Conservation (phyloP, 129 eudicot genomes). For the Chrysanthemum seticuspe region DNA sequence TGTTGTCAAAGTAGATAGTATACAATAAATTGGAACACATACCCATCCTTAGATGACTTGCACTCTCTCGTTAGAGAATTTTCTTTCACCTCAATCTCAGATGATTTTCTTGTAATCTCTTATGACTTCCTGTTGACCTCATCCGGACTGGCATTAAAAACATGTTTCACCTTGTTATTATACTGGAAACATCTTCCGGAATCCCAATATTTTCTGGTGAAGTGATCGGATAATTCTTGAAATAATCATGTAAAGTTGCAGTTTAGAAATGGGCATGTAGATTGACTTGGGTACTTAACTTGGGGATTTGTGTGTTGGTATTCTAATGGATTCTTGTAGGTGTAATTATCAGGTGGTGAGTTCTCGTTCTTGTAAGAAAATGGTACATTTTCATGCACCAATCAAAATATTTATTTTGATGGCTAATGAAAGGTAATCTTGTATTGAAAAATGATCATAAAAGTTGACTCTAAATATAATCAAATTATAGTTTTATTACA, state of each 20-base stretch:
- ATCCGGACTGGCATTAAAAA: too few relatives aligned
- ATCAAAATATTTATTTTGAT: neutral
- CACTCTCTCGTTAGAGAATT: too few relatives aligned
- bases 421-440: too few relatives aligned
- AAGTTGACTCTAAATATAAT: too few relatives aligned
- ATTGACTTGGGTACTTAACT: neutral
- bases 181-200: slow-evolving; percentile 66
- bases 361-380: slow-evolving; percentile 41
- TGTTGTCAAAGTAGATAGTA: too few relatives aligned
- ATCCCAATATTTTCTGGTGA: slow-evolving; percentile 70
- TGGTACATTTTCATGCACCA: slow-evolving; percentile 32
- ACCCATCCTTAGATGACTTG: too few relatives aligned
- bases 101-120: too few relatives aligned
- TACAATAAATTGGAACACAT: too few relatives aligned
- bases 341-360: slow-evolving; percentile 31
- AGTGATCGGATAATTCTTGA: slow-evolving; percentile 52
- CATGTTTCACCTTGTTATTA: slow-evolving; percentile 1
- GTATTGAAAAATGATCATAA: too few relatives aligned
- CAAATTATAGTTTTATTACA: too few relatives aligned
- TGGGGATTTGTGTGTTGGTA: slow-evolving; percentile 35
- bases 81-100: too few relatives aligned
- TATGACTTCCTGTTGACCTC: too few relatives aligned
- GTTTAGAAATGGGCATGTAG: slow-evolving; percentile 55
- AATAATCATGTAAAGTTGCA: slow-evolving; percentile 59
- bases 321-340: slow-evolving; percentile 40